Percentiles rank a stretch among this genome's conserved stretches.
Evolutionary conservation across 495 filamentous ascomycete genomes (phyloP).

Genomic region (Penicillium simplicissimum): DNA sequence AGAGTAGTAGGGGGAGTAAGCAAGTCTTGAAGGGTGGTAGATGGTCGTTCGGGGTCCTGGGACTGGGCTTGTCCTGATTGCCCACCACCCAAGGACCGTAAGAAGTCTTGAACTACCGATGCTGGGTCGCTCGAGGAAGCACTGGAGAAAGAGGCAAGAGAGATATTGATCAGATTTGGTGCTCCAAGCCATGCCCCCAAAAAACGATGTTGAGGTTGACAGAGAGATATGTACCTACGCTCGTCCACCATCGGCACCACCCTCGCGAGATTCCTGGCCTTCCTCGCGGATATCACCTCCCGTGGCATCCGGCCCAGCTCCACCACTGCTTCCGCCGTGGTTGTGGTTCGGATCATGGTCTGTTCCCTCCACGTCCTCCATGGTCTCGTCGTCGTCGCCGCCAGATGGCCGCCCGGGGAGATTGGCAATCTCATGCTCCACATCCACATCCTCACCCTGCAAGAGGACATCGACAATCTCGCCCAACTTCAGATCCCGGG

Average conservation of each 20-base stretch:
- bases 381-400: constrained; percentile 70
- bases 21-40: constrained; percentile 85
- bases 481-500: constrained; percentile 76
- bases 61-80: constrained; percentile 42
- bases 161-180: constrained; percentile 9
- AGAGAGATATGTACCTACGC: constrained; percentile 84
- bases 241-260: constrained; percentile 94
- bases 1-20: constrained; percentile 75
- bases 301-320: constrained; percentile 81
- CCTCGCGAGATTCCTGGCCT: constrained; percentile 81
- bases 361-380: constrained; percentile 77
- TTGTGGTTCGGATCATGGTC: constrained; percentile 57
- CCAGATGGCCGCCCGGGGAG: constrained; percentile 52
- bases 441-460: constrained; percentile 87
- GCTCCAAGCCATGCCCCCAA: constrained; percentile 7
- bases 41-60: constrained; percentile 59
- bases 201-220: constrained; percentile 7
- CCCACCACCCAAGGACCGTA: constrained; percentile 74
- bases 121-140: constrained; percentile 54
- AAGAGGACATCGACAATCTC: constrained; percentile 80
- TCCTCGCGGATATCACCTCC: constrained; percentile 90
- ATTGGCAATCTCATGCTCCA: constrained; percentile 70
- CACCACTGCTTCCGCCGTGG: constrained; percentile 65
- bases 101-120: constrained; percentile 76
- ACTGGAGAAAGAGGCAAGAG: constrained; percentile 24